Percentiles rank a stretch among this genome's conserved stretches.
Evolutionary conservation across 2,329 filamentous ascomycete genomes (phyloP).

Genomic region (Phialophora tarda): DNA sequence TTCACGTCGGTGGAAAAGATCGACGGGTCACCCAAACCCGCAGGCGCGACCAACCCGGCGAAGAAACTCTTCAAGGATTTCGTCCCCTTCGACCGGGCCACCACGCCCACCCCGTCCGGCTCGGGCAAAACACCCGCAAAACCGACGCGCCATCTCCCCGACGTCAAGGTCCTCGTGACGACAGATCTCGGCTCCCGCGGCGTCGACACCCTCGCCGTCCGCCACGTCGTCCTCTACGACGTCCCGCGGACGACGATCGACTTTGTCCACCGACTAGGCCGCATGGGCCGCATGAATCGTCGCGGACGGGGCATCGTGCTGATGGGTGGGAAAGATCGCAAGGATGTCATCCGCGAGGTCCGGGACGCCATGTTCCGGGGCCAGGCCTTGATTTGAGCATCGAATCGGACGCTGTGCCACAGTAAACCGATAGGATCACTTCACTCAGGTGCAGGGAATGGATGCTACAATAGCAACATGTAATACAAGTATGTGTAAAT

Average conservation of each 20-base stretch:
- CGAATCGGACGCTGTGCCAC: not conserved
- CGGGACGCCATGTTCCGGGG: conserved; percentile 86
- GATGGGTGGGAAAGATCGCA: conserved; percentile 85
- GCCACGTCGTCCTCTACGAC: conserved; percentile 92
- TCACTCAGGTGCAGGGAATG: not conserved
- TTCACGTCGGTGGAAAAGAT: conserved; percentile 64
- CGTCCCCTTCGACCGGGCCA: conserved; percentile 49
- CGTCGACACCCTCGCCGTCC: conserved; percentile 90
- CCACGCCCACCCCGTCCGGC: conserved; percentile 44
- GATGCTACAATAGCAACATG: not conserved
- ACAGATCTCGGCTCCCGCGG: conserved; percentile 91
- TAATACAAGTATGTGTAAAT: too few species aligned
- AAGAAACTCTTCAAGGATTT: conserved; percentile 43
- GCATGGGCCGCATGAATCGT: conserved; percentile 90
- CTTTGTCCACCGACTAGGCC: conserved; percentile 93
- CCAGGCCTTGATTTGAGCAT: conserved; percentile 67
- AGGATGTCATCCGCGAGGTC: conserved; percentile 89
- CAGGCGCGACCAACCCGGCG: conserved; percentile 26
- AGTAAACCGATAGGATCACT: not conserved
- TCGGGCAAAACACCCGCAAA: conserved; percentile 26
- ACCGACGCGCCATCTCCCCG: conserved; percentile 63
- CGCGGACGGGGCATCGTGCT: conserved; percentile 88
- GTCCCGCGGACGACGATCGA: conserved; percentile 98
- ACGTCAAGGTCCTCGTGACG: conserved; percentile 89
- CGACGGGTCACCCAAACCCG: conserved; percentile 33